Conservation (phyloP, 2,329 filamentous ascomycete species). For the Coniochaeta sp. region DNA sequence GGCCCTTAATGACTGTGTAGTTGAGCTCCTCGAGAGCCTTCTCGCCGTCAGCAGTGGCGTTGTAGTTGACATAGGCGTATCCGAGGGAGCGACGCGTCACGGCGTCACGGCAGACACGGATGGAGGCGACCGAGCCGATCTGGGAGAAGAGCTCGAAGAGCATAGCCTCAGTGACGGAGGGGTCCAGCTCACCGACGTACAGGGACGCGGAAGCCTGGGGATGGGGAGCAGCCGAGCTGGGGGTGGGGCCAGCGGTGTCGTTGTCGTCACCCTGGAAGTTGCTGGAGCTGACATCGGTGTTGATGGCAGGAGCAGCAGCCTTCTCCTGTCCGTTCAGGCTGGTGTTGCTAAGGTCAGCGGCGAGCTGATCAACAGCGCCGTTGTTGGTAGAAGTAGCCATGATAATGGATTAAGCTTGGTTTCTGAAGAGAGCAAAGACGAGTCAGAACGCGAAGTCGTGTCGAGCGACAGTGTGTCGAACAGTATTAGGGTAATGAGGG, state of each 20-base stretch:
- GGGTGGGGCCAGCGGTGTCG: slow-evolving; percentile 62
- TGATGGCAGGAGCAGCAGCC: slow-evolving; percentile 60
- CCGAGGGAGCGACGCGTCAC: slow-evolving; percentile 97
- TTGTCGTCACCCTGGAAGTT: slow-evolving; percentile 48
- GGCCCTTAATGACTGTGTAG: slow-evolving; percentile 98
- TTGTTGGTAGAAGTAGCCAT: slow-evolving; percentile 55
- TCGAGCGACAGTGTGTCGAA: background rate
- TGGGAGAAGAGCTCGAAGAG: slow-evolving; percentile 99
- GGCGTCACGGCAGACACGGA: slow-evolving; percentile 98
- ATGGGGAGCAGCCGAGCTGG: slow-evolving; percentile 66
- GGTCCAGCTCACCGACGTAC: slow-evolving; percentile 97
- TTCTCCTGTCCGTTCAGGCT: slow-evolving; percentile 63
- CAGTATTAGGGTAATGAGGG: background rate
- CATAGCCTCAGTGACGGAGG: slow-evolving; percentile 98
- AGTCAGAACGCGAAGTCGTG: slow-evolving; percentile 3
- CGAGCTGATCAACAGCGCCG: slow-evolving; percentile 71
- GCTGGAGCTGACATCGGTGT: slow-evolving; percentile 60
- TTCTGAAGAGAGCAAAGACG: slow-evolving; percentile 11
- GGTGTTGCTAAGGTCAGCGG: slow-evolving; percentile 67
- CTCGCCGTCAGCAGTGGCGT: slow-evolving; percentile 92
- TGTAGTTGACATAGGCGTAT: slow-evolving; percentile 99
- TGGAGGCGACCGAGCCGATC: slow-evolving; percentile 97
- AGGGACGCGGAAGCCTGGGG: slow-evolving; percentile 94
- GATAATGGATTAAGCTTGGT: slow-evolving; percentile 26
- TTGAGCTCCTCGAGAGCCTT: slow-evolving; percentile 98